Conservation (phyloP, 225 moss, liverwort and hornwort species). For the Sphagnum contortum region DNA sequence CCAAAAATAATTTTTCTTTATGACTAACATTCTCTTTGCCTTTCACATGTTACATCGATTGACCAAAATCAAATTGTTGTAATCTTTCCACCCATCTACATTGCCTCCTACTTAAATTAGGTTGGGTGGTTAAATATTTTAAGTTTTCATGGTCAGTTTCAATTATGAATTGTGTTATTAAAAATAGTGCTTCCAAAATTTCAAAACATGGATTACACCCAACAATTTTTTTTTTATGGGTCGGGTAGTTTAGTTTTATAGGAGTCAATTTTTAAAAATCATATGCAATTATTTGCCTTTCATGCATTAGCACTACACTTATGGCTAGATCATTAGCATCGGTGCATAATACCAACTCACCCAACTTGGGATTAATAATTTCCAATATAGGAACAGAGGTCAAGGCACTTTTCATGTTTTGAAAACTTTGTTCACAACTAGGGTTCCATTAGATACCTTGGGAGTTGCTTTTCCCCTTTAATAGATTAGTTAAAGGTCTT, state of each 20-base stretch:
- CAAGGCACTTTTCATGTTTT: too few relatives aligned
- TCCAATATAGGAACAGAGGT: too few relatives aligned
- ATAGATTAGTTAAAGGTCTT: background rate
- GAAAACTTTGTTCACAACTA: too few relatives aligned
- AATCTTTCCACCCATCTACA: constrained; percentile 1
- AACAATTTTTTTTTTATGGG: background rate
- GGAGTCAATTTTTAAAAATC: background rate
- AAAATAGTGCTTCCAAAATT: background rate
- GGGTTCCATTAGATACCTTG: too few relatives aligned
- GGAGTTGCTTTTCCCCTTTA: background rate
- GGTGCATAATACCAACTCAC: background rate
- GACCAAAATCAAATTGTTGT: constrained; percentile 1
- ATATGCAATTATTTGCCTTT: background rate
- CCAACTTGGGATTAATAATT: too few relatives aligned
- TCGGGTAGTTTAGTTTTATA: background rate
- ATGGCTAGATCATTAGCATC: background rate
- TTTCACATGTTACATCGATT: background rate
- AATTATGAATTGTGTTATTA: background rate
- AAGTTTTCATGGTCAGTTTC: background rate
- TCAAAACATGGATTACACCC: background rate
- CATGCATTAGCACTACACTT: background rate
- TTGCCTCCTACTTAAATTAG: background rate
- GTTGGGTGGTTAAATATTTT: constrained; percentile 2
- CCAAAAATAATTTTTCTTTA: too few relatives aligned
- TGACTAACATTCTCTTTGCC: background rate